Base-by-base conservation (phyloP, 208 protist species). In the Hexamita inflata region DNA sequence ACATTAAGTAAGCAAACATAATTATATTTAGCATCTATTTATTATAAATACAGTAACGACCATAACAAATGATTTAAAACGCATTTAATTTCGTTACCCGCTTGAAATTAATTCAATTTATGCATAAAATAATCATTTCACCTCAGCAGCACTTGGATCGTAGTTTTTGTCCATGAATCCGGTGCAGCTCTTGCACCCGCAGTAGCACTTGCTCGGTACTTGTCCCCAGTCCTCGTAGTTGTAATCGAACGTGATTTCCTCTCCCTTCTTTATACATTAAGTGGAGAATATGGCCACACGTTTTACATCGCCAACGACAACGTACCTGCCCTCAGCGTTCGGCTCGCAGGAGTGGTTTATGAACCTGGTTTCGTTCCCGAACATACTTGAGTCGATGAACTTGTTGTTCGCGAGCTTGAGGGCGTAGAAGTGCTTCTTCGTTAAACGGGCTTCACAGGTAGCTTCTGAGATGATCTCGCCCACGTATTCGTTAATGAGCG, bases 301-400 rank as follows among this genome's bases (percentile, higher is more conserved):
- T 29, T 45, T 49, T 53, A 85, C 76, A 19, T 74, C 83, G 15
- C 59, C 66, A 0, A 74, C 74, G 9, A 58, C n/a, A 67, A 58
- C 83, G 58, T 79, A 75, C n/a, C 85, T 59, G 24, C 67, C 76
- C 30, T 75, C 67, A 59, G 76, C 80, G 66, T 87, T 87, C 39
- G 84, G 84, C 29, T 85, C 73, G 68, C 84, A 87, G 34, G 75
- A 82, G 45, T 87, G 84, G 59, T 87, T 87, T 30, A 87, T 87
- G 64, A 86, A 87, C 38, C 83, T 57, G 9, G 82, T 65, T 28
- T 67, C 32, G 59, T 88, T 88, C 11, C 84, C 84, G 40, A 58
- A 82, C 13, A 80, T 49, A 1, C 41, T 41, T 19, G 84, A 77
- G 62, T 87, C 84, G 2, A 87, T 77, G 7, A 73, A 35, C 13